Base-by-base conservation (phyloP, 1,284 basidiomycete genomes). In the Trichosporon asahii region DNA sequence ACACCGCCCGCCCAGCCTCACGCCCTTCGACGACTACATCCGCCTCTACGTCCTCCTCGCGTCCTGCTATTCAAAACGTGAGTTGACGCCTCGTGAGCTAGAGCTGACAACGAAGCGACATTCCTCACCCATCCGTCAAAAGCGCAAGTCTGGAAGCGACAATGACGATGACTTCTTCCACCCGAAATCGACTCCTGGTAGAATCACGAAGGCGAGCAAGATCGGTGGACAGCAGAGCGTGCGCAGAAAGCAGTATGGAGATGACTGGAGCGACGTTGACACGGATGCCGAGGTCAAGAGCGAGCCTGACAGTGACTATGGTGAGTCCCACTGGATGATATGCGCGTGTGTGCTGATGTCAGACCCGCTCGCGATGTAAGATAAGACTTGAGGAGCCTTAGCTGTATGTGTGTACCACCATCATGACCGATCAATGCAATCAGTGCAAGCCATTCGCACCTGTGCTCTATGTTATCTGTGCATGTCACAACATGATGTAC, bases 291-390 rank as follows among this genome's bases (percentile, higher is more conserved):
- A 44, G 25, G 55, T 72, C 44, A 72, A 72, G 64, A 63, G 61
- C 55, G 70, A 72, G 55, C 53, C 55, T 5, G 68, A 69, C 23
- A 72, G 68, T 25, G 70, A 72, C 18, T 14, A 3, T 6, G 70
- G 67, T 68, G 35, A 21, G 66, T 37, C 5, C 15, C 1, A 27
- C 37, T 23, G 3, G 8, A 9, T 6, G 46, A n/a, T 8, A 4
- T 6, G n/a, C n/a, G n/a, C n/a, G n/a, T n/a, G n/a, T 3, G 8
- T 0, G 64, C 67, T 71, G 44, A 71, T 49, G 9, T 2, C 64
- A 71, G 70, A 72, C 46, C 70, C 70, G 3, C 63, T 72, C 9
- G 67, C 44, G 4, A 3, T 67, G 66, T 67, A 63, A 37, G 25
- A 23, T 31, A 25, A 3, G 2, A 23, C 9, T 4, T n/a, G 27